Evolutionary conservation across 192 early-diverging fungal species (phyloP).

Genomic region (Kappamyces sp.): DNA sequence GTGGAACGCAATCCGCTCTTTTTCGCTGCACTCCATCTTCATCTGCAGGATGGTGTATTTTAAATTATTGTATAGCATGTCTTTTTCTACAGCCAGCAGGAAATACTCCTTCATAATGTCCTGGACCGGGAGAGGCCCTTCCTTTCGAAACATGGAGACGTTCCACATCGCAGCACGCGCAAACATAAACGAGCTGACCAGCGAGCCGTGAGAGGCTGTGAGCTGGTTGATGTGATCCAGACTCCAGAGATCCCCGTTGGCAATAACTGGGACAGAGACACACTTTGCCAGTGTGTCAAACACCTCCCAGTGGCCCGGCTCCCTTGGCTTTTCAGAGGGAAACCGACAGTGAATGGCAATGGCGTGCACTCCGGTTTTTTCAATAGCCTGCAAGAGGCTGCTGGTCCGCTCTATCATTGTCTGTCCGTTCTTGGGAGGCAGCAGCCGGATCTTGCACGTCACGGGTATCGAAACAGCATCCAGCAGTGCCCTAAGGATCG

Average conservation of each 20-base stretch:
- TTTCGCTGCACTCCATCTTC: conserved; percentile 32
- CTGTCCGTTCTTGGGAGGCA: conserved; percentile 10
- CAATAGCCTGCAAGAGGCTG: conserved; percentile 73
- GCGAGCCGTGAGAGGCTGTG: conserved; percentile 51
- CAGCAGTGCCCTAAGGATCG: conserved; percentile 57
- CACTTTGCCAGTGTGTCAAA: conserved; percentile 67
- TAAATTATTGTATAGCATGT: conserved; percentile 76
- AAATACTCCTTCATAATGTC: conserved; percentile 65
- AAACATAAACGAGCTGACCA: conserved; percentile 74
- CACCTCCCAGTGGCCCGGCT: conserved; percentile 79
- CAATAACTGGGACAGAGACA: conserved; percentile 60
- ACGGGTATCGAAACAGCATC: conserved; percentile 70
- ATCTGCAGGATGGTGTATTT: conserved; percentile 91
- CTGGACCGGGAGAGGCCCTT: conserved; percentile 27
- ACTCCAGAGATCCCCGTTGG: conserved; percentile 84
- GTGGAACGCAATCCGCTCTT: conserved; percentile 11
- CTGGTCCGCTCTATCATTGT: conserved; percentile 71
- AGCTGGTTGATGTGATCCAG: conserved; percentile 57
- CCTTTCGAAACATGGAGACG: conserved; percentile 75
- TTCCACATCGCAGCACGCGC: conserved; percentile 84
- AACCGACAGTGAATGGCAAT: conserved; percentile 77
- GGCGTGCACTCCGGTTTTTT: conserved; percentile 77
- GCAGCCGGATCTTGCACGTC: conserved; percentile 76
- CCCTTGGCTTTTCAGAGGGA: conserved; percentile 64
- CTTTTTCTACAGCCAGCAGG: conserved; percentile 56